Evolutionary conservation across 2,329 filamentous ascomycete species (phyloP), one percentile per base, ranked within the genome.

Genomic region (Anthostomella pinea): DNA sequence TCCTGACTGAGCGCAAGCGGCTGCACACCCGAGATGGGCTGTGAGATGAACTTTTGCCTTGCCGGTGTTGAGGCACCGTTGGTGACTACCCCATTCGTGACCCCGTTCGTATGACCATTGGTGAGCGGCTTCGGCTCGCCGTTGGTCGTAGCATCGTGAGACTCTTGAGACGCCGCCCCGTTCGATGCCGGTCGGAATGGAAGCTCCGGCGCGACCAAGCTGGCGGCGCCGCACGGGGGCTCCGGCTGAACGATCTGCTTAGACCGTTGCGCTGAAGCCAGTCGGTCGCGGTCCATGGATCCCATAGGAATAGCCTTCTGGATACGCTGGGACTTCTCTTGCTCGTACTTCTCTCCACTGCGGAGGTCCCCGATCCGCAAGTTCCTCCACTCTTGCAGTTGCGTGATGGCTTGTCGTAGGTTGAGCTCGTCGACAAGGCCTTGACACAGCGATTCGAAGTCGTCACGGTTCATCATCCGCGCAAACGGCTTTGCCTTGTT

Each of bases 401-500:
- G 91, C 0, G 76, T 49, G 41, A 98, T 95, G 23, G 93, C 93
- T 56, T 94, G 83, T 2, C 93, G 81, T 13, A 98, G 70, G 50
- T 95, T 95, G 46, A 93, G 79, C 63, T 98, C 93, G 53, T 95
- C 90, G 30, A 95, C 77, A 1, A 98, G 69, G 2, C 89, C 90
- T 43, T 88, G 82, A 49, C 83, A 86, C 50, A 97, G 83, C 8
- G 82, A 79, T 46, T 94, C 85, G 55, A 95, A 97, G 60, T 98
- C 93, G 30, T 83, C 75, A 52, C 85, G 84, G 54, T 91, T 95
- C 91, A 97, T 96, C 79, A 97, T 94, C 26, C 91, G 80, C 3
- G 89, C 91, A 55, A 96, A 96, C 0, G 93, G 93, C 55, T 98
- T 98, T 5, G 89, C 85, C 60, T 95, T 95, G 65, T 91, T 91